Conservation (phyloP, 148 eudicot genomes). For the Salicornia ramosissima region DNA sequence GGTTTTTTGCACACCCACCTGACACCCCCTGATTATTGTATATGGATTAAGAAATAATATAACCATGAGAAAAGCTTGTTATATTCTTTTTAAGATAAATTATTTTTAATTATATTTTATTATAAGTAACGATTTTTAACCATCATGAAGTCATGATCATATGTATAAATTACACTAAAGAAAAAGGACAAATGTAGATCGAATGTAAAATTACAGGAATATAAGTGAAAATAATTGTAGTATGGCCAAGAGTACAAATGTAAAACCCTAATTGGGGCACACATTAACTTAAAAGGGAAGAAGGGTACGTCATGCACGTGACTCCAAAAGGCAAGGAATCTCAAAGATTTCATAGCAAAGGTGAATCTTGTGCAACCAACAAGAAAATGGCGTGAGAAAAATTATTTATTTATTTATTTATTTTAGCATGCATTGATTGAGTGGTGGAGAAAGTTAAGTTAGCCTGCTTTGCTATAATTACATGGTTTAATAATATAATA, state of each 20-base stretch:
- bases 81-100: too few species aligned
- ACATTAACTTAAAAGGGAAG: conserved; percentile 9
- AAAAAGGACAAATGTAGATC: too few species aligned
- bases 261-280: background rate
- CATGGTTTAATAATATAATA: background rate
- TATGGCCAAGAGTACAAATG: too few species aligned
- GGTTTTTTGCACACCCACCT: too few species aligned
- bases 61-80: too few species aligned
- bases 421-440: background rate
- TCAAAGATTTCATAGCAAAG: conserved; percentile 27
- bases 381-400: background rate
- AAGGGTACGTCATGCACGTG: conserved; percentile 24
- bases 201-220: too few species aligned
- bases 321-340: conserved; percentile 26
- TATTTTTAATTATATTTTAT: too few species aligned
- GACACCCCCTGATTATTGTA: too few species aligned
- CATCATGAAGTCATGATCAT: too few species aligned
- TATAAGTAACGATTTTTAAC: too few species aligned
- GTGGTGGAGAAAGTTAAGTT: conserved; percentile 10
- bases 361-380: conserved; percentile 22
- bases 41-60: too few species aligned
- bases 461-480: conserved; percentile 9
- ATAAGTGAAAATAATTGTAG: background rate
- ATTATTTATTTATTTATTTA: background rate
- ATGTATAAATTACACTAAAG: too few species aligned